Percentiles rank a stretch among this genome's conserved stretches.
These are phyloP conservation scores for Elongisporangium undulatum DNA, from an alignment of 352 stramenopile species.

Conservation along the genomic window DNA sequence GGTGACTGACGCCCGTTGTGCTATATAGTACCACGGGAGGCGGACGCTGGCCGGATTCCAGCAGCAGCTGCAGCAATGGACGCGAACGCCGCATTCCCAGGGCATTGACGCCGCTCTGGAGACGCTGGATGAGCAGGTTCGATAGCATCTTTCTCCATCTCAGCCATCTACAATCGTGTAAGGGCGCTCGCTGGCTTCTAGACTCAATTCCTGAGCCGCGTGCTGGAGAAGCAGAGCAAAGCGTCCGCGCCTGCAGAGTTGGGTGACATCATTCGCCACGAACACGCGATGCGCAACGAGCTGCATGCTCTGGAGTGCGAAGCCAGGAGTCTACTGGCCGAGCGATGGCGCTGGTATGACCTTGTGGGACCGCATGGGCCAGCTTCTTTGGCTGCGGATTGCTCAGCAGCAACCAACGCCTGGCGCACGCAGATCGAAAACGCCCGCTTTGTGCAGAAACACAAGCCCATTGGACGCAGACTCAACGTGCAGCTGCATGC, in stretches of 20 bases:
- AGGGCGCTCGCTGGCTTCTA: not conserved
- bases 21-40: not conserved
- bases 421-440: not conserved
- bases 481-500: slow-evolving; percentile 5
- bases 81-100: not conserved
- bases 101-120: not conserved
- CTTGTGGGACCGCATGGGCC: slow-evolving; percentile 1
- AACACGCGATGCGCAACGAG: slow-evolving; percentile 4
- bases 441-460: not conserved
- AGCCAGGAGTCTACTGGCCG: slow-evolving; percentile 1
- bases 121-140: not conserved
- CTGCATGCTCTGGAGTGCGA: slow-evolving; percentile 5
- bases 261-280: slow-evolving; percentile 3
- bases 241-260: not conserved
- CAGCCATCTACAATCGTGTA: not conserved
- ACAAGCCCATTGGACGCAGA: slow-evolving; percentile 6
- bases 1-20: not conserved
- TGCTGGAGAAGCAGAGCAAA: not conserved
- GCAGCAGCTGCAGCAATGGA: not conserved
- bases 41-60: not conserved
- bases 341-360: slow-evolving; percentile 5
- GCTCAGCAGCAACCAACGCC: not conserved
- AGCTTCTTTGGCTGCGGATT: not conserved
- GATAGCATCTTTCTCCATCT: not conserved
- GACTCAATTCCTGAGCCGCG: not conserved